phyloP scores from a whole-genome alignment of 345 rosid species.

The Alliaria petiolata region DNA sequence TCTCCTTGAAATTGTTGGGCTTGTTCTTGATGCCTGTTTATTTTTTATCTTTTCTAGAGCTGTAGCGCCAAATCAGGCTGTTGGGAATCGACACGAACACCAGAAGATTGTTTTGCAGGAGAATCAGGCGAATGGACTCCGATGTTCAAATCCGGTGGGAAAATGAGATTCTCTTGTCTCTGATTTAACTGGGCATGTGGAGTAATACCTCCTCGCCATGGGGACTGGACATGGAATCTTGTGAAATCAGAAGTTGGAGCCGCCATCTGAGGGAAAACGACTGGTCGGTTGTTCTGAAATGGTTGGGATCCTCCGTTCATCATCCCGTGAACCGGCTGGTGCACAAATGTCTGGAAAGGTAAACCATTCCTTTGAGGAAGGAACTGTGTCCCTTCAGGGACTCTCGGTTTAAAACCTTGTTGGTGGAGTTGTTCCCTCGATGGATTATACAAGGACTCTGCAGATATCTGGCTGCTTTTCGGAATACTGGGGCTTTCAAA shows the following conservation, averaged over 20 bases:
- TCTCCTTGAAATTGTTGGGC: too few relatives aligned
- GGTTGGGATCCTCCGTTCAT: constrained; percentile 46
- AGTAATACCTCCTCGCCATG: constrained; percentile 53
- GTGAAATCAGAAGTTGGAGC: constrained; percentile 48
- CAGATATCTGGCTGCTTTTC: constrained; percentile 53
- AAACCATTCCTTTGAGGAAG: constrained; percentile 46
- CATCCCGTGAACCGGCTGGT: constrained; percentile 38
- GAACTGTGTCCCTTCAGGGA: constrained; percentile 47
- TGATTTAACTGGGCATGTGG: constrained; percentile 53
- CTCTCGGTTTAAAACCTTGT: constrained; percentile 43
- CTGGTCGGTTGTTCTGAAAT: constrained; percentile 30
- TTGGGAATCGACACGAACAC: constrained; percentile 70
- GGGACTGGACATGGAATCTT: constrained; percentile 57
- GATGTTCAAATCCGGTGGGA: constrained; percentile 85
- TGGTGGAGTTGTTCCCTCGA: constrained; percentile 49
- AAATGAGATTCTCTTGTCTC: constrained; percentile 55
- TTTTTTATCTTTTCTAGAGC: constrained; percentile 33
- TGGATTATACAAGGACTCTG: constrained; percentile 61
- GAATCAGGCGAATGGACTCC: constrained; percentile 91
- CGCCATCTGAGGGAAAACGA: constrained; percentile 50
- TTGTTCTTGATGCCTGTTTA: constrained; percentile 18
- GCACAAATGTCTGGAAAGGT: constrained; percentile 55
- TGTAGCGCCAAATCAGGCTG: constrained; percentile 97
- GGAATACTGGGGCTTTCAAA: constrained; percentile 48
- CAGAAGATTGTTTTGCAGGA: constrained; percentile 72